These are phyloP conservation scores for Phalaenopsis hybrid DNA, from an alignment of 116 monocot genomes.

Conservation along the genomic window DNA sequence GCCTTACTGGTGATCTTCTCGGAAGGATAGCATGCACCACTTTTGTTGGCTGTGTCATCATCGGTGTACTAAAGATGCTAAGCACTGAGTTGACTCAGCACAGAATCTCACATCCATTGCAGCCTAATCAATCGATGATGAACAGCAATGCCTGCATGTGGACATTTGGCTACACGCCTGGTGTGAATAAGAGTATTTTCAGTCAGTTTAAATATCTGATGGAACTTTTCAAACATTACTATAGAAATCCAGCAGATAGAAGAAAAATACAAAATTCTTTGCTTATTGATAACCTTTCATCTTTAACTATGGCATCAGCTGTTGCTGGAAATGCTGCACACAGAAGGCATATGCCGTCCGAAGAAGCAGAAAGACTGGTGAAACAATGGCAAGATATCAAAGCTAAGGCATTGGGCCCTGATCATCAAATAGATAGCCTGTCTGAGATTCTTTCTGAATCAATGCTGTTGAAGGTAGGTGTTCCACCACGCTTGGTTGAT, in stretches of 20 bases:
- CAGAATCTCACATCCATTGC: slow-evolving; percentile 17
- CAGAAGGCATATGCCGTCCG: slow-evolving; percentile 50
- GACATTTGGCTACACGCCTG: slow-evolving; percentile 8
- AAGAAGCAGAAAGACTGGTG: slow-evolving; percentile 83
- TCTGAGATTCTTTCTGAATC: slow-evolving; percentile 71
- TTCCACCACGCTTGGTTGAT: neutral
- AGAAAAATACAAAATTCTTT: slow-evolving; percentile 19
- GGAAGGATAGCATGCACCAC: slow-evolving; percentile 29
- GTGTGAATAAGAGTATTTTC: slow-evolving; percentile 15
- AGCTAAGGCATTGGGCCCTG: slow-evolving; percentile 77
- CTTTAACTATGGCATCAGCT: slow-evolving; percentile 17
- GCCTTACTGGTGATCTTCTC: slow-evolving; percentile 16
- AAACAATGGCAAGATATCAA: slow-evolving; percentile 87
- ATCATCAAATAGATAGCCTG: slow-evolving; percentile 46
- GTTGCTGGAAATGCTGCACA: slow-evolving; percentile 11
- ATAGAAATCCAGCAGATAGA: slow-evolving; percentile 19
- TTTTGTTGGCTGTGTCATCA: slow-evolving; percentile 46
- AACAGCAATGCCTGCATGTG: slow-evolving; percentile 10
- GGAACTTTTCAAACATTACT: slow-evolving; percentile 17
- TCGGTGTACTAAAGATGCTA: slow-evolving; percentile 41
- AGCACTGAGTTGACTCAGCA: slow-evolving; percentile 24
- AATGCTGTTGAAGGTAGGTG: slow-evolving; percentile 78
- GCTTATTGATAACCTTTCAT: slow-evolving; percentile 21
- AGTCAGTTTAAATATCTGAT: slow-evolving; percentile 34
- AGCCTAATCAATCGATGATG: slow-evolving; percentile 19